Conservation (phyloP, 345 rosid species). For the Turritis glabra region DNA sequence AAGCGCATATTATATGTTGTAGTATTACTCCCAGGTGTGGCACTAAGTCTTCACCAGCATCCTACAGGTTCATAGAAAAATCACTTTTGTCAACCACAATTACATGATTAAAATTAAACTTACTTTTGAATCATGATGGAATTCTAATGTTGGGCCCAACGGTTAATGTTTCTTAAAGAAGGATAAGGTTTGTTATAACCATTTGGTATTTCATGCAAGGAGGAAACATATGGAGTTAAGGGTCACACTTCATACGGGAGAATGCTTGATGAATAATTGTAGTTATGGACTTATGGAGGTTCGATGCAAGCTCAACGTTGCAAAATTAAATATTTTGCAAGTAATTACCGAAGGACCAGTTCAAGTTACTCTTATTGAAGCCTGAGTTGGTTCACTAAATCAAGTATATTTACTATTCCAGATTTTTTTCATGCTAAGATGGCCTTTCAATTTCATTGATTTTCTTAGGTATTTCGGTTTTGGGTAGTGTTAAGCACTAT, state of each 20-base stretch:
- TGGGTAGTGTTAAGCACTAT: too few species aligned
- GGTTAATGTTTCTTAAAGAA: too few species aligned
- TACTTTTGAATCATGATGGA: too few species aligned
- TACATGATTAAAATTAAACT: too few species aligned
- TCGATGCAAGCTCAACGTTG: not conserved
- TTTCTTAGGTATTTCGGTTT: too few species aligned
- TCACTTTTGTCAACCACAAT: not conserved
- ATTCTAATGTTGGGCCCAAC: too few species aligned
- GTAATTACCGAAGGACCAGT: not conserved
- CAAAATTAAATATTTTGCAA: not conserved
- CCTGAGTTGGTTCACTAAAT: not conserved
- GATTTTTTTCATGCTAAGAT: not conserved
- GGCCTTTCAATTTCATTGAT: too few species aligned
- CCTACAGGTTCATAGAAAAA: constrained; percentile 50
- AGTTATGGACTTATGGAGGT: not conserved
- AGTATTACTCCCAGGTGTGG: constrained; percentile 74
- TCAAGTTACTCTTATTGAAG: not conserved
- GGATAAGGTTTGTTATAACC: too few species aligned
- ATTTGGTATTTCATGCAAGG: too few species aligned
- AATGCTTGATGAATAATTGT: too few species aligned
- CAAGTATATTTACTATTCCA: not conserved
- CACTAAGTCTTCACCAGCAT: constrained; percentile 76
- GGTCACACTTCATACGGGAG: too few species aligned
- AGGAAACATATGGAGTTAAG: too few species aligned
- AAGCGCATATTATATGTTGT: constrained; percentile 91